These are phyloP conservation scores for Cenococcum geophilum DNA, from an alignment of 495 filamentous ascomycete genomes.

Conservation along the genomic window DNA sequence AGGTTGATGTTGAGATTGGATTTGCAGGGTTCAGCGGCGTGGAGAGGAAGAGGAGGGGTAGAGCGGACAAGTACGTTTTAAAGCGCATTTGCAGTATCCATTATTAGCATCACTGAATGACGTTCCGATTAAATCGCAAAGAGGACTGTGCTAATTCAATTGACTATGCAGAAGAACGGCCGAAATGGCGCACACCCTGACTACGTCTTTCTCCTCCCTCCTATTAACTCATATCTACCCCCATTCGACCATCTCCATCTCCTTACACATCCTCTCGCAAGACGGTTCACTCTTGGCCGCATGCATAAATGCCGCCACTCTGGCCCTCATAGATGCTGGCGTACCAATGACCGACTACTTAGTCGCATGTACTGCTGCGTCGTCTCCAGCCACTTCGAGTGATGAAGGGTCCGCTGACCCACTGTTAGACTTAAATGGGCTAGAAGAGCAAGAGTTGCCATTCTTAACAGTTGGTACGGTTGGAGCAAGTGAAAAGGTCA, in stretches of 20 bases:
- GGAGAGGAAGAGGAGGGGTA: constrained; percentile 68
- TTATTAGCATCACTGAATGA: neutral
- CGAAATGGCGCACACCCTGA: constrained; percentile 72
- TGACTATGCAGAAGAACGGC: constrained; percentile 55
- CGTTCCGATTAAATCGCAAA: neutral
- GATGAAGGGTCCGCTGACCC: constrained; percentile 71
- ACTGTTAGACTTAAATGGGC: constrained; percentile 74
- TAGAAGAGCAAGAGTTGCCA: constrained; percentile 87
- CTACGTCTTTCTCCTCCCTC: constrained; percentile 62
- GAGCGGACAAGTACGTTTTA: constrained; percentile 65
- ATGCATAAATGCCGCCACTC: constrained; percentile 83
- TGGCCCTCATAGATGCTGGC: constrained; percentile 90
- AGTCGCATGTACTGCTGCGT: constrained; percentile 78
- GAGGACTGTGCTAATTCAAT: neutral
- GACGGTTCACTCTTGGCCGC: constrained; percentile 88
- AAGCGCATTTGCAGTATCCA: neutral
- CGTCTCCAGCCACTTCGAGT: constrained; percentile 30
- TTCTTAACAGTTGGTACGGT: constrained; percentile 77
- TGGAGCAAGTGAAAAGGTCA: constrained; percentile 59
- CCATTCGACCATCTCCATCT: constrained; percentile 74
- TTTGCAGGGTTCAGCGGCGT: constrained; percentile 83
- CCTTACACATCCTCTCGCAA: constrained; percentile 78
- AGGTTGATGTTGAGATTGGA: constrained; percentile 74
- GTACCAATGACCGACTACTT: constrained; percentile 91
- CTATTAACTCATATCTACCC: constrained; percentile 85